Conservation (phyloP, 257 asterid genomes). For the Orobanche coerulescens region DNA sequence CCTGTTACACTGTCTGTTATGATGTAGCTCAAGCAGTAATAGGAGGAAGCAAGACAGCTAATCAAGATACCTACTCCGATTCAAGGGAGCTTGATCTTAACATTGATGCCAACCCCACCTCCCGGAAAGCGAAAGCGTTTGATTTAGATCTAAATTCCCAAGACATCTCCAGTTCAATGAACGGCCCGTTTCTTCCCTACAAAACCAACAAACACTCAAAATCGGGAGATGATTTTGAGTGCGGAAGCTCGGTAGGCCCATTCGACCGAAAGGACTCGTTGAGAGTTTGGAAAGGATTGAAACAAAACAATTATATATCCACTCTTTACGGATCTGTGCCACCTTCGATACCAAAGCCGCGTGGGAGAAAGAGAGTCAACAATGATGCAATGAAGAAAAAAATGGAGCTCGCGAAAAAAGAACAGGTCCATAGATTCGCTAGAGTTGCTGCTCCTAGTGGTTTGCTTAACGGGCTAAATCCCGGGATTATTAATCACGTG, state of each 20-base stretch:
- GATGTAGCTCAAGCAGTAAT: slow-evolving; percentile 42
- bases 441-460: slow-evolving; percentile 93
- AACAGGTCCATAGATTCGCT: slow-evolving; percentile 78
- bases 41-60: slow-evolving; percentile 21
- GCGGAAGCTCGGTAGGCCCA: slow-evolving; percentile 72
- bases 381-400: slow-evolving; percentile 45
- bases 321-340: slow-evolving; percentile 39
- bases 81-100: slow-evolving; percentile 50
- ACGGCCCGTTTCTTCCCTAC: slow-evolving; percentile 30
- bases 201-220: slow-evolving; percentile 30
- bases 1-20: neutral
- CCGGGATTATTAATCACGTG: slow-evolving; percentile 92
- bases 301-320: slow-evolving; percentile 70
- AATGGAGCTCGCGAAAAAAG: slow-evolving; percentile 75
- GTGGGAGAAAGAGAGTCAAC: slow-evolving; percentile 54
- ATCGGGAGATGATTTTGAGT: slow-evolving; percentile 54
- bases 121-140: slow-evolving; percentile 33
- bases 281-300: slow-evolving; percentile 77
- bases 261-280: slow-evolving; percentile 50
- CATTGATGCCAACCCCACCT: slow-evolving; percentile 22
- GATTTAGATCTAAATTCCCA: slow-evolving; percentile 60
- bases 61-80: slow-evolving; percentile 19
- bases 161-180: slow-evolving; percentile 47
- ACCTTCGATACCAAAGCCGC: slow-evolving; percentile 44
- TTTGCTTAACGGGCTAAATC: slow-evolving; percentile 81